Evolutionary conservation across 352 stramenopile species (phyloP).

Genomic region (Phytophthora pini): DNA sequence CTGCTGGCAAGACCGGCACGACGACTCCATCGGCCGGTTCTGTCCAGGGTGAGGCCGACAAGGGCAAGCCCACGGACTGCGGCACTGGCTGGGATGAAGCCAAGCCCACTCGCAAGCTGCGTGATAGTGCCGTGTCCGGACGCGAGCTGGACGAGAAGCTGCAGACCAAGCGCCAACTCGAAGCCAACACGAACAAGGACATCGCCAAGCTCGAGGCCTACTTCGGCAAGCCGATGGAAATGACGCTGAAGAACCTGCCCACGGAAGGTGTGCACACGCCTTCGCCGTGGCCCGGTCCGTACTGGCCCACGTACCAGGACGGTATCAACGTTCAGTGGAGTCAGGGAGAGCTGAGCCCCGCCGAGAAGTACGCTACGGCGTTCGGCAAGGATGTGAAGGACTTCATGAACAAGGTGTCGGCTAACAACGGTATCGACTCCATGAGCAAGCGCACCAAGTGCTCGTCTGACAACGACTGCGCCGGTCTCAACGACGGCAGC

Average conservation of each 20-base stretch:
- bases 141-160: constrained; percentile 3
- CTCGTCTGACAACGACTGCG: constrained; percentile 30
- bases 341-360: constrained; percentile 16
- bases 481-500: constrained; percentile 25
- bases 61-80: constrained; percentile 24
- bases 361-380: constrained; percentile 56
- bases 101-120: constrained; percentile 11
- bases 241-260: constrained; percentile 29
- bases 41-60: constrained; percentile 5
- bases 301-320: constrained; percentile 69
- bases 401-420: constrained; percentile 49
- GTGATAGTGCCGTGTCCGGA: not conserved
- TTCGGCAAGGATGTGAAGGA: constrained; percentile 45
- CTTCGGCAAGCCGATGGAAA: constrained; percentile 34
- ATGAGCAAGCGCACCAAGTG: constrained; percentile 25
- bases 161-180: constrained; percentile 25
- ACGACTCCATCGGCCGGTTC: not conserved
- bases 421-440: constrained; percentile 40
- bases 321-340: constrained; percentile 58
- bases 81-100: constrained; percentile 31
- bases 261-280: constrained; percentile 20
- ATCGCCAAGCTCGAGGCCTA: constrained; percentile 35
- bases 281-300: constrained; percentile 53
- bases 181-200: constrained; percentile 26
- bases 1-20: not conserved